Evolutionary conservation across 78 protist genomes (phyloP).

Genomic region (Emiliania huxleyi): DNA sequence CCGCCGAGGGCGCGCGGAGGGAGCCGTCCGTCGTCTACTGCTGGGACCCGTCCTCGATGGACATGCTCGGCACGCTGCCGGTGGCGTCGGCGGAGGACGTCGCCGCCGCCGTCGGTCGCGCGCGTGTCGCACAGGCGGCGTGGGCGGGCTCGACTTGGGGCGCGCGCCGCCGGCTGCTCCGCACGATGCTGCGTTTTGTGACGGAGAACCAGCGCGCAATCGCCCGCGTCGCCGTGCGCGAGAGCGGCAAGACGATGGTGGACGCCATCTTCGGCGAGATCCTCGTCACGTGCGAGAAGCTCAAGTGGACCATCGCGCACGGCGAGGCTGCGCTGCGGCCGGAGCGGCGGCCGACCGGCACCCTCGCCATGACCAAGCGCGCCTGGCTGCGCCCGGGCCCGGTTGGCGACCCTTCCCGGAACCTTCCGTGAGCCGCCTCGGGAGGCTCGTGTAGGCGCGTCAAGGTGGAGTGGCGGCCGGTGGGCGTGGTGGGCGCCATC

Average conservation of each 20-base stretch:
- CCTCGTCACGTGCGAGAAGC: slow-evolving; percentile 13
- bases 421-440: no score
- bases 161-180: not conserved
- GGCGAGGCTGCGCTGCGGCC: not conserved
- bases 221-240: slow-evolving; percentile 24
- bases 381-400: not conserved
- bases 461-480: not conserved
- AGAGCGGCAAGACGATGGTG: slow-evolving; percentile 9
- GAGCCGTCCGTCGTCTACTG: no score
- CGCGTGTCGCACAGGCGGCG: not conserved
- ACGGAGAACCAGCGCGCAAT: not conserved
- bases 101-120: not conserved
- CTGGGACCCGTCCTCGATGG: not conserved
- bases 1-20: no score
- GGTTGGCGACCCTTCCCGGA: no score
- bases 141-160: not conserved
- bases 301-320: not conserved
- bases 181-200: not conserved
- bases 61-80: not conserved
- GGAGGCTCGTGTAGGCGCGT: no score
- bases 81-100: not conserved
- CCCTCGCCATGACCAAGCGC: not conserved
- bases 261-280: slow-evolving; percentile 13
- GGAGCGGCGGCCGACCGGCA: not conserved
- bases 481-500: slow-evolving; percentile 43